Conservation (phyloP, 2,329 filamentous ascomycete species). For the Fusarium mundagurra region DNA sequence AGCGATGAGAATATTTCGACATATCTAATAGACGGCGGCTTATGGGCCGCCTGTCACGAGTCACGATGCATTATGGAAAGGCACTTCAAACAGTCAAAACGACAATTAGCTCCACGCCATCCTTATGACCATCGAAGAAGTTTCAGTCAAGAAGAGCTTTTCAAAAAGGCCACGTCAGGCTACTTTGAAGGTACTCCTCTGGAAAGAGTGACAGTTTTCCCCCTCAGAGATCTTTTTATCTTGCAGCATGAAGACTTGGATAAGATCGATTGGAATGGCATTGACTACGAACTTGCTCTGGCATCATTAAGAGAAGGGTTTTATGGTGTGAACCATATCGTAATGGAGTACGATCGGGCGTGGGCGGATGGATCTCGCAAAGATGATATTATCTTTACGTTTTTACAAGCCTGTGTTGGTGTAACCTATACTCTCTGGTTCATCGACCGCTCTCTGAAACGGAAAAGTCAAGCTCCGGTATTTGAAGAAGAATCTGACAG, state of each 20-base stretch:
- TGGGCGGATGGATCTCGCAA: rapidly evolving
- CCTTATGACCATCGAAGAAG: rapidly evolving
- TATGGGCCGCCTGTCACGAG: not conserved
- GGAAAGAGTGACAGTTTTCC: not conserved
- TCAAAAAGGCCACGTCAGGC: not conserved
- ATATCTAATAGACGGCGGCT: not conserved
- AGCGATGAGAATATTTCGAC: not conserved
- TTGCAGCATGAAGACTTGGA: not conserved
- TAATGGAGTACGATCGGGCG: not conserved
- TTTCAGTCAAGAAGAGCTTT: not conserved
- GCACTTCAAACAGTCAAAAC: not conserved
- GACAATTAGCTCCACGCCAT: not conserved
- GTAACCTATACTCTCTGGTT: not conserved
- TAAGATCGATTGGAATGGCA: rapidly evolving
- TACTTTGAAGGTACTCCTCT: not conserved
- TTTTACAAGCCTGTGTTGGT: not conserved
- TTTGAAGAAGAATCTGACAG: not conserved
- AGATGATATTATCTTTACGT: not conserved
- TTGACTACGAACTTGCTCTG: rapidly evolving
- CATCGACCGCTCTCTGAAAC: not conserved
- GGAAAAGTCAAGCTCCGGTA: not conserved
- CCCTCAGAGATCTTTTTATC: not conserved
- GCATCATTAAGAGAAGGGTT: not conserved
- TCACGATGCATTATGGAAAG: not conserved
- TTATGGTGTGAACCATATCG: not conserved